Evolutionary conservation across 2,329 filamentous ascomycete species (phyloP), one percentile per base, ranked within the genome.

Genomic region (Calonectria leucothoes): DNA sequence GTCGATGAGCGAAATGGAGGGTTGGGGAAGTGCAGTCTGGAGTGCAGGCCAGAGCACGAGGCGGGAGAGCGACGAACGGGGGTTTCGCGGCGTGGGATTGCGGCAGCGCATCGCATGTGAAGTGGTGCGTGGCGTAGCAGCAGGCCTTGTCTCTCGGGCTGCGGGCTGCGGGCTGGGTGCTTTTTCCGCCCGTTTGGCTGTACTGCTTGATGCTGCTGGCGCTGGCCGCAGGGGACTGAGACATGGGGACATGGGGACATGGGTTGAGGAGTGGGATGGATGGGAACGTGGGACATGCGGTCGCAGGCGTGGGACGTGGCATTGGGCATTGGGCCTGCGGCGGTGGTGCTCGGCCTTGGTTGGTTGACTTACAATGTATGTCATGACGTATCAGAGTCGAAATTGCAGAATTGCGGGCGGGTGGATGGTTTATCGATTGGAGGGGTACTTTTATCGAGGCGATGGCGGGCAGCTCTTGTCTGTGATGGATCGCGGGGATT

Each of bases 301-400:
- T 77, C 66, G 75, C 66, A 76, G 74, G 74, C 73, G 76, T 76
- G 67, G 68, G 73, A 70, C 70, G 69, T 66, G 68, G 59, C 69
- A 70, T 66, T 51, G 59, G 66, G 55, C 70, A 37, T 55, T 69
- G 70, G 59, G 72, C 37, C 37, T 61, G 59, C 64, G 66, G 75
- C 76, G 65, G 69, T 72, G 70, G 71, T 64, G 69, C 37, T 72
- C 57, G 67, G 55, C 14, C 66, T 48, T 70, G 66, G 66, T 73
- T 76, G 77, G 67, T 71, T 57, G 65, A 85, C 83, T 85, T 81
- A 85, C 83, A 82, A 84, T 85, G 78, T 84, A 84, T 81, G 83
- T 84, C 83, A 85, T 85, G 81, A 81, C 82, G 82, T 83, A 83
- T 83, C 71, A 59, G 70, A 69, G 71, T 73, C 73, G 73, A 77